phyloP scores from a whole-genome alignment of 2,329 filamentous ascomycete genomes.

The Sporothrix schenckii region DNA sequence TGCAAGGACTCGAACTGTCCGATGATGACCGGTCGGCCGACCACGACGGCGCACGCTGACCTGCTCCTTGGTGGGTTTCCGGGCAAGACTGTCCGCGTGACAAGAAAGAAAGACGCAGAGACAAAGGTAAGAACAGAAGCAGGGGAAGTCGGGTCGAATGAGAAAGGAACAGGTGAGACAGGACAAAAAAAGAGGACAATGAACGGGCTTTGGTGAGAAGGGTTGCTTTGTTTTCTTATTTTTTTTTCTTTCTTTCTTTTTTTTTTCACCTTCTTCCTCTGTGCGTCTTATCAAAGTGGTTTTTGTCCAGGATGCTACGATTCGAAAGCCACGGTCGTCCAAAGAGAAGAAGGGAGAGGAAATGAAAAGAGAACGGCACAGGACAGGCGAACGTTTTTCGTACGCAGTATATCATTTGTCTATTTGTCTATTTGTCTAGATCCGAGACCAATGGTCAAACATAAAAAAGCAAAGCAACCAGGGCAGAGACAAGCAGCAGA shows the following conservation, averaged over 20 bases:
- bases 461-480: background rate
- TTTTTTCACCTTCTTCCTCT: background rate
- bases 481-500: background rate
- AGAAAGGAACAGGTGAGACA: background rate
- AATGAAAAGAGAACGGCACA: background rate
- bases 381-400: background rate
- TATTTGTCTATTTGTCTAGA: no score
- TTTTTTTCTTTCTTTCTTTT: background rate
- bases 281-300: background rate
- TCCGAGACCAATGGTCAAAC: background rate
- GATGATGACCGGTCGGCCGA: constrained; percentile 1
- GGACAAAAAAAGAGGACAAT: background rate
- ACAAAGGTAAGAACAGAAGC: background rate
- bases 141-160: no score
- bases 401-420: background rate
- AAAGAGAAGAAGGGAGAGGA: background rate
- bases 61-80: background rate
- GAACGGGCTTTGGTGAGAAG: background rate
- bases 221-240: background rate
- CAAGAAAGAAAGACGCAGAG: background rate
- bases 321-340: background rate
- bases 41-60: background rate
- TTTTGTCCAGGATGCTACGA: background rate
- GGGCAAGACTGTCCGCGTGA: constrained; percentile 5
- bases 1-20: no score